These are phyloP conservation scores for Solanum infundibuliforme DNA, from an alignment of 257 asterid species.

Conservation along the genomic window DNA sequence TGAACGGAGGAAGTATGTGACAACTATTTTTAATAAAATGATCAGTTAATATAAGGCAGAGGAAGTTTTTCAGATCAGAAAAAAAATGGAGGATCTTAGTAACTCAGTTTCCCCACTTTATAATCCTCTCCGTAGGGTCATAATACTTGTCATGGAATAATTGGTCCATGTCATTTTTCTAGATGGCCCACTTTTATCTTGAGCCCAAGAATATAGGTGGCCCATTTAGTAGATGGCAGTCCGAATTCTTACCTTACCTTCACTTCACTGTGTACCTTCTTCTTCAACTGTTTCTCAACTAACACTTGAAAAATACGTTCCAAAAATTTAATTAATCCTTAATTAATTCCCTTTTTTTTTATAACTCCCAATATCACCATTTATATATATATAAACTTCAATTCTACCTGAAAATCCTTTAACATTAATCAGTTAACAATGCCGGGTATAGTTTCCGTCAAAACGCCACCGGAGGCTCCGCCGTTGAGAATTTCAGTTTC, in stretches of 20 bases:
- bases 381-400: neutral
- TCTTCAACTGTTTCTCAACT: neutral
- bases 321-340: neutral
- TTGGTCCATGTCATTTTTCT: neutral
- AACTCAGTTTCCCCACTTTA: neutral
- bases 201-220: neutral
- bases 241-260: neutral
- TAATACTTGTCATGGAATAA: constrained; percentile 11
- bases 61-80: neutral
- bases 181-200: neutral
- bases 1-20: too few species aligned
- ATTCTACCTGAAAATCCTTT: neutral
- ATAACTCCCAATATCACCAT: neutral
- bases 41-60: too few species aligned
- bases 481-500: constrained; percentile 61
- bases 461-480: constrained; percentile 72
- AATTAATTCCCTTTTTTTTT: neutral
- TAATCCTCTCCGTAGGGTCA: neutral
- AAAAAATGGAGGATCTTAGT: neutral
- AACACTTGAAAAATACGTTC: neutral
- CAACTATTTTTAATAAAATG: too few species aligned
- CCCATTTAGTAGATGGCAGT: neutral
- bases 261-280: neutral
- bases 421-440: constrained; percentile 12
- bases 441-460: constrained; percentile 88